These are phyloP conservation scores for Hygrocybe punicea DNA, from an alignment of 768 basidiomycete genomes.

Conservation along the genomic window DNA sequence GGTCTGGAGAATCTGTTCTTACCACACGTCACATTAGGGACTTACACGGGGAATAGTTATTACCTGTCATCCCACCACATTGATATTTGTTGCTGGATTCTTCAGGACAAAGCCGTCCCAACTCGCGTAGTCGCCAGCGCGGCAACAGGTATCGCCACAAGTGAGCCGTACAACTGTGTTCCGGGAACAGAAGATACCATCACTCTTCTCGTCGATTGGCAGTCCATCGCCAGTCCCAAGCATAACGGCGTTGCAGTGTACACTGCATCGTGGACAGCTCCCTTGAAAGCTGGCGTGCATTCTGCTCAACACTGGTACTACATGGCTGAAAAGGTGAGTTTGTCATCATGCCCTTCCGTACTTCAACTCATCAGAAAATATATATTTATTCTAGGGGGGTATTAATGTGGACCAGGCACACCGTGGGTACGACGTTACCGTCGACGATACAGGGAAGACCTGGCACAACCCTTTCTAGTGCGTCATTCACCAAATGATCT, in stretches of 20 bases:
- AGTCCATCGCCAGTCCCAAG: slow-evolving; percentile 66
- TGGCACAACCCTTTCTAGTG: slow-evolving; percentile 93
- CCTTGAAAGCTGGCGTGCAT: slow-evolving; percentile 84
- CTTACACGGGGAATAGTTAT: slow-evolving; percentile 49
- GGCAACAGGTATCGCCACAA: slow-evolving; percentile 85
- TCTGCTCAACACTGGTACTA: slow-evolving; percentile 93
- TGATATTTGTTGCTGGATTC: slow-evolving; percentile 83
- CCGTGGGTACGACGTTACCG: slow-evolving; percentile 86
- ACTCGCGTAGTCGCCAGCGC: slow-evolving; percentile 89
- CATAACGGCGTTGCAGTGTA: slow-evolving; percentile 87
- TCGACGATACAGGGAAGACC: slow-evolving; percentile 79
- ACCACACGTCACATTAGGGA: slow-evolving; percentile 1
- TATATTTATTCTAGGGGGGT: slow-evolving; percentile 70
- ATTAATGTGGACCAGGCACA: slow-evolving; percentile 91
- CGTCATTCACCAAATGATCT: slow-evolving; percentile 29
- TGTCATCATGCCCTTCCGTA: background rate
- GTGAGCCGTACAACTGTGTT: slow-evolving; percentile 84
- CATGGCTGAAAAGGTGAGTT: slow-evolving; percentile 81
- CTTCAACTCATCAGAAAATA: background rate
- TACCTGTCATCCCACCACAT: slow-evolving; percentile 96
- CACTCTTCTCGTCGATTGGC: slow-evolving; percentile 92
- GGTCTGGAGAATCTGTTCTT: slow-evolving; percentile 35
- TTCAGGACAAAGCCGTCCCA: slow-evolving; percentile 70
- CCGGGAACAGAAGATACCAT: slow-evolving; percentile 91
- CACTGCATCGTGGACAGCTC: slow-evolving; percentile 94